Evolutionary conservation across 2,329 filamentous ascomycete genomes (phyloP), one percentile per base, ranked within the genome.

Genomic region (Penicillium sclerotiorum): DNA sequence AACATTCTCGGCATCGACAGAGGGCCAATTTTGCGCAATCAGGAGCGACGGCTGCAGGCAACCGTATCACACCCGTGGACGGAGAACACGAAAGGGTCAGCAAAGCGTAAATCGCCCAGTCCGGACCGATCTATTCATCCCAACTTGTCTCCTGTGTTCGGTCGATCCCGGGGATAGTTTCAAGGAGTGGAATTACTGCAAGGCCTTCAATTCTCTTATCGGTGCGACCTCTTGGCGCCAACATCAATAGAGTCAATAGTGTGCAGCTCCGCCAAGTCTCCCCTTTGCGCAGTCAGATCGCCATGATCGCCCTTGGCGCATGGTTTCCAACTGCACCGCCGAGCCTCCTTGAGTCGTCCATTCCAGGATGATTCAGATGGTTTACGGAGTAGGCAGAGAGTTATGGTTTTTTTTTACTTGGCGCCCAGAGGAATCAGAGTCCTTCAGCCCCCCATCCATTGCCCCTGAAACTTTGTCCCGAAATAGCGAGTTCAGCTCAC

Each of bases 251-350:
- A 18, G 18, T 23, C 45, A 45, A 41, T 52, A 52, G 45, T 45
- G 17, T 25, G 18, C 15, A 11, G 18, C 9, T 18, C 23, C 15
- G 52, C 52, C 55, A 55, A 57, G 52, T 22, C 37, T 30, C 30
- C 40, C 38, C 45, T 51, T 39, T 13, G 43, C 41, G 32, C 22
- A 45, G 25, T 28, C 18, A 17, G 55, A 57, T 57, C 55, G 47
- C 38, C 52, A 46, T 55, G 55, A 57, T 57, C 55, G 55, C 52
- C 55, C 55, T 57, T 57, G 55, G 55, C 55, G 32, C 42, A 35
- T 18, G 27, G 47, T 57, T 50, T 52, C 17, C 41, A 55, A 55
- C 51, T 30, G 47, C 22, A 44, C 41, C 25, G 47, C 45, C 42
- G 39, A 47, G 41, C 32, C 39, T 35, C 32, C 9, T 27, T n/a